These are phyloP conservation scores for Euptelea pleiosperma DNA, from an alignment of 164 flowering plant species.

Conservation along the genomic window DNA sequence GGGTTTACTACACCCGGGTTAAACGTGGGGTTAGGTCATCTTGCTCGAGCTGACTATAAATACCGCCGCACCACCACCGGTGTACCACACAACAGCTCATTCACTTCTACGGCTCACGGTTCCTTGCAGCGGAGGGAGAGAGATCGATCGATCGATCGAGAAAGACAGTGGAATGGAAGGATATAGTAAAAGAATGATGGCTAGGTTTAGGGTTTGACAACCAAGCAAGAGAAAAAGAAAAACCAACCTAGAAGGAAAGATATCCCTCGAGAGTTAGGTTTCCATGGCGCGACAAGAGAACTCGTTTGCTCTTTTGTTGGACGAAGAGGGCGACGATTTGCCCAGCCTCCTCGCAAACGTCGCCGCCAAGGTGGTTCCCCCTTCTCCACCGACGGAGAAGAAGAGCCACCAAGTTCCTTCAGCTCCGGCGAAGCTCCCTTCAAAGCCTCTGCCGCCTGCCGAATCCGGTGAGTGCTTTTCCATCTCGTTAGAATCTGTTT, in stretches of 20 bases:
- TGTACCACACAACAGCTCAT: too few relatives aligned
- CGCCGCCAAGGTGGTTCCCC: conserved; percentile 13
- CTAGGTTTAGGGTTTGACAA: conserved; percentile 10
- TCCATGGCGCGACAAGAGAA: conserved; percentile 24
- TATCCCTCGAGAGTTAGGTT: background rate
- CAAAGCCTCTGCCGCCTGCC: conserved; percentile 11
- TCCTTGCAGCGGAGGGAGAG: too few relatives aligned
- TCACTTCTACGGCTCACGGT: too few relatives aligned
- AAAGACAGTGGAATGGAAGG: background rate
- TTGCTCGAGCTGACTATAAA: too few relatives aligned
- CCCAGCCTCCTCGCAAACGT: conserved; percentile 14
- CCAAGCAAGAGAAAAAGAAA: background rate
- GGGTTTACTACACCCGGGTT: too few relatives aligned
- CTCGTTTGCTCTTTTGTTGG: conserved; percentile 28
- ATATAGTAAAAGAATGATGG: background rate
- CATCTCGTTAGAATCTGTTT: background rate
- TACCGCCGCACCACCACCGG: too few relatives aligned
- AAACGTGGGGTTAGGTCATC: too few relatives aligned
- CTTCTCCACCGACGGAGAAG: conserved; percentile 13
- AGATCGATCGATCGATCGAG: too few relatives aligned
- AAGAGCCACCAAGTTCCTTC: conserved; percentile 5
- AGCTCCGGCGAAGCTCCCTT: conserved; percentile 16
- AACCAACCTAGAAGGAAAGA: background rate
- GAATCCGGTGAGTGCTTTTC: conserved; percentile 13
- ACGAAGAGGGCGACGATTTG: conserved; percentile 30